Evolutionary conservation across 768 basidiomycete species (phyloP), one percentile per base, ranked within the genome.

Genomic region (Lactarius hatsudake): DNA sequence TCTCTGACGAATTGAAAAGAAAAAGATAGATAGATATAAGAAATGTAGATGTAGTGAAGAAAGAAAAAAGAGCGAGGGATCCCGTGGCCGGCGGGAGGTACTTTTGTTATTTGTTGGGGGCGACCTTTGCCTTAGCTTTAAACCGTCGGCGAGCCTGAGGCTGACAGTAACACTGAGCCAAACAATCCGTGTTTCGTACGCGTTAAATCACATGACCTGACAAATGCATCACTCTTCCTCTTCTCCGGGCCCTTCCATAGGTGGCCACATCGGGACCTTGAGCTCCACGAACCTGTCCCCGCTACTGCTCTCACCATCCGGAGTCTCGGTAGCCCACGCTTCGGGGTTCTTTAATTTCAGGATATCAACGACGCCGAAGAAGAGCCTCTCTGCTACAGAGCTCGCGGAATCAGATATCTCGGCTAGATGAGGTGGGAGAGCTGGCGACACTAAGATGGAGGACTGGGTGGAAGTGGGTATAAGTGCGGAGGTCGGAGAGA

Each of bases 251-350:
- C 62, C 48, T n/a, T 71, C 69, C 42, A 56, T 23, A 32, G 53
- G 65, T 2, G 69, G 71, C 69, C 69, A 71, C 51, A 71, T 59
- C 2, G 69, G 67, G 40, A 68, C 42, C 51, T 64, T 70, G 60
- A 71, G 61, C 60, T 71, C 71, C 32, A 60, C 12, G 30, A 71
- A 71, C 5, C 69, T 51, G n/a, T 71, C 71, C 23, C 69, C 71
- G 26, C 60, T 62, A 3, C 28, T 32, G 15, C 38, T 26, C 34
- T 23, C 20, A 28, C 42, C 61, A 9, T 9, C 36, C 12, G 63
- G 36, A 15, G 53, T 57, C 43, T 64, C 66, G 23, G 38, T 10
- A 23, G 54, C 15, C 65, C 69, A 71, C 13, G 40, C 56, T 28
- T 40, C 55, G 5, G 65, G 65, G 20, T 28, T 66, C 63, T 53